A percentile compares a stretch with the other conserved stretches of the same genome.
phyloP scores from a whole-genome alignment of 306 rosid species.

The Fagus sylvatica region DNA sequence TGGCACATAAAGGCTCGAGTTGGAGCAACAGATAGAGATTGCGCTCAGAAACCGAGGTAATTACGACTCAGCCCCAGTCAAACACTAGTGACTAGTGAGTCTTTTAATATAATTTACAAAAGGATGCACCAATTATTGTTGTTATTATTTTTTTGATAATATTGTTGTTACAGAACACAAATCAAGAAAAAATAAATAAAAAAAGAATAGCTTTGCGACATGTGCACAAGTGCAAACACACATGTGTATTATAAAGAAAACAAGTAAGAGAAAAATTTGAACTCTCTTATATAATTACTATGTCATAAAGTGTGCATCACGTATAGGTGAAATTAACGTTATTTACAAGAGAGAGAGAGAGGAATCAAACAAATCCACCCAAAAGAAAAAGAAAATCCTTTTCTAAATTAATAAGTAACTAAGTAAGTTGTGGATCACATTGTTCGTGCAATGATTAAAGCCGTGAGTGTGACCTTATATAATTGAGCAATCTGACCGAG shows the following conservation, averaged over 20 bases:
- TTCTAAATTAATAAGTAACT: too few relatives aligned
- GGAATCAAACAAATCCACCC: not conserved
- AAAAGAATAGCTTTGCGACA: not conserved
- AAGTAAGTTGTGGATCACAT: not conserved
- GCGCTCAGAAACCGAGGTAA: too few relatives aligned
- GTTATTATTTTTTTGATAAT: too few relatives aligned
- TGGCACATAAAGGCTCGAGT: too few relatives aligned
- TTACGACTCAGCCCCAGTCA: not conserved
- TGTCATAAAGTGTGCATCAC: not conserved
- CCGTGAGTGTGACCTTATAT: conserved; percentile 18
- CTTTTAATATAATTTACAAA: not conserved
- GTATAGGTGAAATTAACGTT: not conserved
- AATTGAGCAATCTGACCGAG: not conserved
- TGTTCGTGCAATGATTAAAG: not conserved
- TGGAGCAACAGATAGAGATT: too few relatives aligned
- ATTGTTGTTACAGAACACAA: not conserved
- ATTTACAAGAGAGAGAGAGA: not conserved
- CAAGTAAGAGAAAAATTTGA: not conserved
- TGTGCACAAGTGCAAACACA: not conserved
- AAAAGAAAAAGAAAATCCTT: not conserved
- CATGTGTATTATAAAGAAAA: not conserved
- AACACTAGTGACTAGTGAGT: not conserved
- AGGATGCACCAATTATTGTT: not conserved
- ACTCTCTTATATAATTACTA: too few relatives aligned
- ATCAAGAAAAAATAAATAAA: not conserved